Base-by-base conservation (phyloP, 1,284 basidiomycete genomes). In the Malassezia arunalokei region DNA sequence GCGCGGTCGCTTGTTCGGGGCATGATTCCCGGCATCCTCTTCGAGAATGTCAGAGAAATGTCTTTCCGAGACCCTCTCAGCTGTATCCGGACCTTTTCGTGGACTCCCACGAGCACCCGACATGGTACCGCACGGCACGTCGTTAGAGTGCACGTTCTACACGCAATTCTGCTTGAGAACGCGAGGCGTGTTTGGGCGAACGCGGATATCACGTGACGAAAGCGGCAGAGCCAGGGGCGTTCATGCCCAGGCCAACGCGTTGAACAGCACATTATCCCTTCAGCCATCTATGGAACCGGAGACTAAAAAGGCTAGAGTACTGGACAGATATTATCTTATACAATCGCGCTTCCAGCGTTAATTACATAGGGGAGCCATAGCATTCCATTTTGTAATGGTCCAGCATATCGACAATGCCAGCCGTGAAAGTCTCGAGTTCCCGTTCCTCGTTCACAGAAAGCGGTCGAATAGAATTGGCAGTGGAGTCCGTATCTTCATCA, bases 381-480 rank as follows among this genome's bases (percentile, higher is more conserved):
- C 52, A 40, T 37, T 67, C 66, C 9, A 44, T 45, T 11, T 64
- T 57, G 41, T 66, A 71, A 1, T 53, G 56, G 40, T 70, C 64
- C 29, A 70, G 50, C 27, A 70, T 50, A 6, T 58, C 51, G 11
- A 70, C 69, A 33, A 71, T 58, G 39, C 58, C 59, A 17, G 54
- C 58, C 11, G 58, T 66, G 46, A 71, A 57, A 14, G 40, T 41
- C 42, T 68, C 64, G 24, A 71, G 64, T 52, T 71, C 69, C 8
- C 54, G 59, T 12, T 63, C 56, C 57, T 71, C 69, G 39, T 59
- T 61, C 20, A 55, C 37, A n/a, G 57, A 55, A 12, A 70, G 47
- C 28, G 57, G 56, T 3, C 66, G 56, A 28, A 12, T 38, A 9
- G 17, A 40, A 30, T 29, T 24, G 12, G 27, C 32, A 12, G 27